Evolutionary conservation across 2,329 filamentous ascomycete species (phyloP), one percentile per base, ranked within the genome.

Genomic region (Stagonosporopsis rhizophila): DNA sequence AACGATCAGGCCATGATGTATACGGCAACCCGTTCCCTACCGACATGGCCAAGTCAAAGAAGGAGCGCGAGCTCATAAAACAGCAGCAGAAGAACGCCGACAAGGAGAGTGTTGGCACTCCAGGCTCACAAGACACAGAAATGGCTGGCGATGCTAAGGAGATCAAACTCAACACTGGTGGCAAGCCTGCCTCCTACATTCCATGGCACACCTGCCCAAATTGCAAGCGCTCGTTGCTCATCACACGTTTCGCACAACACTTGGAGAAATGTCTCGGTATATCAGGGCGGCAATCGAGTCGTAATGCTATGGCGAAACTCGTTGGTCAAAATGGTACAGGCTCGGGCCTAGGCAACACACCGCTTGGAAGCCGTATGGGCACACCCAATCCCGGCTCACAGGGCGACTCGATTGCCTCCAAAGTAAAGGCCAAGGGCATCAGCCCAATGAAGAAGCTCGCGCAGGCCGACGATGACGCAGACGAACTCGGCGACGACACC

Each of bases 1-100:
- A 90, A 64, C 88, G 90, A 72, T 82, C 86, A 2, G 89, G 89
- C 58, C 89, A 87, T 77, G 90, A 94, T 75, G 91, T 93, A 62
- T 92, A 92, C 75, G 90, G 89, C 46, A 91, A 92, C 75, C 90
- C 89, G 25, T 93, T 90, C 83, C 87, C 90, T 14, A 87, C 87
- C 17, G 88, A 89, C 20, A 84, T 89, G 58, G 89, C 89, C 58
- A 90, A 90, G 80, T 92, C 89, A 65, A 82, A 77, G 83, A 92
- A 90, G 81, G 89, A 88, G 73, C 87, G 87, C 79, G 85, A 87
- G 73, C 68, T 78, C 48, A 71, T 77, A 52, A 74, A 78, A 69
- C 66, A 79, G 62, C 72, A 78, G 66, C 68, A 78, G 58, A 76
- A 75, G 62, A 71, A 73, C 44, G 69, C 70, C 20, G 75, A 78